Conservation (phyloP, 2,329 filamentous ascomycete genomes). For the Aspergillus fischeri region DNA sequence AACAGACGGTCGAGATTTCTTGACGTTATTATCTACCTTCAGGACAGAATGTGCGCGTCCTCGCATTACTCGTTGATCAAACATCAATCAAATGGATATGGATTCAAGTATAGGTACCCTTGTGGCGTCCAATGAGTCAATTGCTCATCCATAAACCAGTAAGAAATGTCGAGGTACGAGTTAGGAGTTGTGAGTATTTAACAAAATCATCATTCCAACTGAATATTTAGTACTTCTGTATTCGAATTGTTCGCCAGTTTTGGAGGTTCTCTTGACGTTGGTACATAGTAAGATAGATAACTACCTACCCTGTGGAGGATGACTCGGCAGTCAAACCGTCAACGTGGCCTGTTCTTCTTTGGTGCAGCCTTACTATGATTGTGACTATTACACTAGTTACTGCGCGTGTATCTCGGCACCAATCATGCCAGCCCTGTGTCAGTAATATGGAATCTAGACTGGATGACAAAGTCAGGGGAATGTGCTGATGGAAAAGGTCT, state of each 20-base stretch:
- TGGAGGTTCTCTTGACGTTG: background rate
- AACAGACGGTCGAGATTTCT: background rate
- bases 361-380: background rate
- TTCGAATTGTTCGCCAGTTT: background rate
- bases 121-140: background rate
- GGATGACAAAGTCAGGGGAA: background rate
- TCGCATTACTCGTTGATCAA: background rate
- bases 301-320: background rate
- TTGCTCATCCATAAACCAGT: background rate
- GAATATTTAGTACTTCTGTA: background rate
- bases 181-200: background rate
- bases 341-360: background rate
- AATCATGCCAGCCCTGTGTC: background rate
- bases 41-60: background rate
- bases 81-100: background rate
- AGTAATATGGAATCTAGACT: background rate
- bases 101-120: background rate
- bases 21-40: background rate
- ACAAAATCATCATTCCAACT: background rate
- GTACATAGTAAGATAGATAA: no score
- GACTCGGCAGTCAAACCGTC: background rate
- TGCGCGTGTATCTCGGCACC: background rate
- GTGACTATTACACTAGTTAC: background rate
- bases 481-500: background rate
- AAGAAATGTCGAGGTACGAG: background rate